Percentiles rank a stretch among this genome's conserved stretches.
Evolutionary conservation across 1,284 basidiomycete species (phyloP).

Genomic region (Malassezia yamatoensis): DNA sequence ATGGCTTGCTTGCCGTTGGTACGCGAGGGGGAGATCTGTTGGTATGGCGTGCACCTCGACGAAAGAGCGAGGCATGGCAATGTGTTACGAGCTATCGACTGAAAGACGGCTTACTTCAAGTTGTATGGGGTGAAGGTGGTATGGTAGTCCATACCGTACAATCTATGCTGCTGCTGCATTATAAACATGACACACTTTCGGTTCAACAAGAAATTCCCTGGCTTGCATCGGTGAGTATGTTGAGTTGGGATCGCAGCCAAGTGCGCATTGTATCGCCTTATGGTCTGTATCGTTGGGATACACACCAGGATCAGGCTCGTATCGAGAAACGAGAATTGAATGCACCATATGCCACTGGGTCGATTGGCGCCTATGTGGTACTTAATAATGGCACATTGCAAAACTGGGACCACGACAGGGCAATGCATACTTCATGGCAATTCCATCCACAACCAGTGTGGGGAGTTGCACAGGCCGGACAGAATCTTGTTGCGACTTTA

Average conservation of each 20-base stretch:
- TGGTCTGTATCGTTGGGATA: neutral
- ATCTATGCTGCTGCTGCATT: neutral
- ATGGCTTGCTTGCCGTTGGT: constrained; percentile 7
- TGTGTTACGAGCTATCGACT: neutral
- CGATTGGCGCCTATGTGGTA: no score
- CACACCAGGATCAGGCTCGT: neutral
- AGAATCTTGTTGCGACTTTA: neutral
- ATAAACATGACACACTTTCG: neutral
- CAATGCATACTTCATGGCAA: neutral
- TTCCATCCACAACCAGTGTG: neutral
- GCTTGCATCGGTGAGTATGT: neutral
- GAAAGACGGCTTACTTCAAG: neutral
- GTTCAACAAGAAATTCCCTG: neutral
- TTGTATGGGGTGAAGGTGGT: neutral
- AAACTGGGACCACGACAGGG: no score
- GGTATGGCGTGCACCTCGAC: constrained; percentile 1
- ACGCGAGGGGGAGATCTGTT: constrained; percentile 12
- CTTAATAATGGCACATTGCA: no score
- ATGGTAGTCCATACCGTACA: neutral
- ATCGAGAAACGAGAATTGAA: no score
- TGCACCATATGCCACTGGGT: no score
- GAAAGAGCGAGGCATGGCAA: neutral
- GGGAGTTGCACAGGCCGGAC: neutral
- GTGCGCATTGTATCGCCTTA: constrained; percentile 3
- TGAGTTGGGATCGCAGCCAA: neutral